Evolutionary conservation across 805 yeast genomes (phyloP).

Genomic region (Kodamaea fukazawae): DNA sequence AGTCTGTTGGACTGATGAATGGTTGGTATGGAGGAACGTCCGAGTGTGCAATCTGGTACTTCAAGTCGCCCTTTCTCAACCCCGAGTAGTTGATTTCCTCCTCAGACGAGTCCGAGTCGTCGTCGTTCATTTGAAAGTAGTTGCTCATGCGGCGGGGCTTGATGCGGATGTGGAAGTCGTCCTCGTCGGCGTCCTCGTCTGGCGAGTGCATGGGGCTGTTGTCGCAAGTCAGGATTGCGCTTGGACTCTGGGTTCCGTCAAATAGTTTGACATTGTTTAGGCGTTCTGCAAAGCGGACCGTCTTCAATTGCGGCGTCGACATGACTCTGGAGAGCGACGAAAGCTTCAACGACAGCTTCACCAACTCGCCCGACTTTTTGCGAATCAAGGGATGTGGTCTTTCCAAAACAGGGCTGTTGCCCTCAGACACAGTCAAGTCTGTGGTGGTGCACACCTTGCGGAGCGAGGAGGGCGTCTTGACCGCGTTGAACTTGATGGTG

Average conservation of each 20-base stretch:
- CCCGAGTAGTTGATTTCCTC: conserved; percentile 18
- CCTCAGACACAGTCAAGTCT: neutral
- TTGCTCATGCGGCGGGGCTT: conserved; percentile 13
- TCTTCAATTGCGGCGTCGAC: conserved; percentile 40
- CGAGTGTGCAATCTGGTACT: conserved; percentile 12
- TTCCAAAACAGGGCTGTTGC: neutral
- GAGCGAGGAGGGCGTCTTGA: conserved; percentile 2
- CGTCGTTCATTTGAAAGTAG: conserved; percentile 27
- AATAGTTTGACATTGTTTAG: conserved; percentile 64
- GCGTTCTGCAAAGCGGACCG: conserved; percentile 62
- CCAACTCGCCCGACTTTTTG: conserved; percentile 22
- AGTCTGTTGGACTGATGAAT: conserved; percentile 18
- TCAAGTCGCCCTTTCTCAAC: neutral
- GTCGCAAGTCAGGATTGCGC: conserved; percentile 54
- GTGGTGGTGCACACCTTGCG: neutral
- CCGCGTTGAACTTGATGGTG: conserved; percentile 1
- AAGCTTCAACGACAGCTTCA: conserved; percentile 24
- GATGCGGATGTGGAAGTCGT: conserved; percentile 4
- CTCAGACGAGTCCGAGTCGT: conserved; percentile 20
- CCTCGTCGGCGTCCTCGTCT: conserved; percentile 4
- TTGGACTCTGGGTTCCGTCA: conserved; percentile 58
- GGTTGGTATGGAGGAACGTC: conserved; percentile 15
- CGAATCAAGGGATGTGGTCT: conserved; percentile 11
- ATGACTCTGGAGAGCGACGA: conserved; percentile 20
- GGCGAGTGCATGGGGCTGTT: conserved; percentile 48